Base-by-base conservation (phyloP, 2,329 filamentous ascomycete genomes). In the Penicillium oxalicum region DNA sequence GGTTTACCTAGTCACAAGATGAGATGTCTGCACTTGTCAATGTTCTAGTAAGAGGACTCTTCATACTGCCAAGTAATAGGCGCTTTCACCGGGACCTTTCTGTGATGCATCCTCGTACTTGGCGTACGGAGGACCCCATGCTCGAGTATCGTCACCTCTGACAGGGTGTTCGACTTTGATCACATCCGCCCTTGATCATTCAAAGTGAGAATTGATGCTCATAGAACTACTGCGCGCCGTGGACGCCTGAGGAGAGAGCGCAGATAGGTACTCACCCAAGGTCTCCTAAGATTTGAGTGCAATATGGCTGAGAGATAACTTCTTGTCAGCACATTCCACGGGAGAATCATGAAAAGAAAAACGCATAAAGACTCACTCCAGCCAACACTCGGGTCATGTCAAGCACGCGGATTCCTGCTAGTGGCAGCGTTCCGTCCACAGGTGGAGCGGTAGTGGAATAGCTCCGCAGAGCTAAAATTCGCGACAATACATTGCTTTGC, bases 321-420 rank as follows among this genome's bases (percentile, higher is more conserved):
- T 11, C 48, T 28, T 32, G 40, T 59, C 44, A 53, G 50, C 25
- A 49, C 36, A 44, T 13, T 29, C 32, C 13, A 51, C 45, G 44
- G 13, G 38, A 27, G 28, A 32, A 32, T 11, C 28, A 25, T n/a
- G 2, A 37, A 44, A 42, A 9, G 9, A 35, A 11, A 32, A 36
- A 36, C 12, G 2, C 13, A 2, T 37, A 44, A 29, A 33, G 11
- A 78, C 86, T 72, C 76, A 96, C 91, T 49, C 93, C 93, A 54
- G 93, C 93, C 55, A 98, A 74, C 1, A 98, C 93, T 72, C 93
- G 81, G 3, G 91, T 97, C 90, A 98, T 94, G 68, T 98, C 93
- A 53, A 98, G 77, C 11, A 97, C 91, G 47, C 87, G 83, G 59
- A 93, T 86, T 1, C 93, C 93, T 33, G 88, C 82, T 59, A 98